These are phyloP conservation scores for Gautieria morchelliformis DNA, from an alignment of 768 basidiomycete species.

Conservation along the genomic window DNA sequence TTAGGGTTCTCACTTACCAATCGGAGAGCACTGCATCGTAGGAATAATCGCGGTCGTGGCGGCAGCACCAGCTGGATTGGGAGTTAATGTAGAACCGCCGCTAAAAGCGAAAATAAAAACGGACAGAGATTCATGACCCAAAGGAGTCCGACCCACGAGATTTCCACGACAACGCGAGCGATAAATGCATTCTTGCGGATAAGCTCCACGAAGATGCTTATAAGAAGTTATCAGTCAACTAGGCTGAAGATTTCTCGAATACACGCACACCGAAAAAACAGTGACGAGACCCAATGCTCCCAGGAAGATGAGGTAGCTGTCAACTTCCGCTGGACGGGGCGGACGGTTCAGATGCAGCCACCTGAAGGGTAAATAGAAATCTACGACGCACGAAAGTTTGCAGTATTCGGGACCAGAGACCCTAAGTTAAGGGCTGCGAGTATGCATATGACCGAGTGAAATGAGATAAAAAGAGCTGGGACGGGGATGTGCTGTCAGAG, in stretches of 20 bases:
- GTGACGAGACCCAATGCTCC: conserved; percentile 49
- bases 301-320: conserved; percentile 50
- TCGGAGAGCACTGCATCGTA: conserved; percentile 24
- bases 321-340: conserved; percentile 32
- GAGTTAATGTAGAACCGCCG: not conserved
- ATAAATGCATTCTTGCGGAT: conserved; percentile 39
- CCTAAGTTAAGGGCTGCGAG: conserved; percentile 63
- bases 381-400: conserved; percentile 3
- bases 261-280: conserved; percentile 49
- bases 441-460: conserved; percentile 55
- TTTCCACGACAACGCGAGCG: conserved; percentile 66
- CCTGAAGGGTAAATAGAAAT: not conserved
- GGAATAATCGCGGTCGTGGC: conserved; percentile 35
- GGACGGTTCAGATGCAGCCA: conserved; percentile 9
- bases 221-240: conserved; percentile 5
- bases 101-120: conserved; percentile 13
- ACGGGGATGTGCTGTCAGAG: not conserved
- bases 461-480: conserved; percentile 27
- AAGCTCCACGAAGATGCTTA: conserved; percentile 50
- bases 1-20: conserved; percentile 15
- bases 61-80: conserved; percentile 40
- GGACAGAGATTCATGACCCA: conserved; percentile 53
- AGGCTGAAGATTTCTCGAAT: not conserved
- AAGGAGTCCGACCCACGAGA: conserved; percentile 47
- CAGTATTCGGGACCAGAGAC: not conserved